These are phyloP conservation scores for Amphirosellinia nigrospora DNA, from an alignment of 495 filamentous ascomycete species.

Conservation along the genomic window DNA sequence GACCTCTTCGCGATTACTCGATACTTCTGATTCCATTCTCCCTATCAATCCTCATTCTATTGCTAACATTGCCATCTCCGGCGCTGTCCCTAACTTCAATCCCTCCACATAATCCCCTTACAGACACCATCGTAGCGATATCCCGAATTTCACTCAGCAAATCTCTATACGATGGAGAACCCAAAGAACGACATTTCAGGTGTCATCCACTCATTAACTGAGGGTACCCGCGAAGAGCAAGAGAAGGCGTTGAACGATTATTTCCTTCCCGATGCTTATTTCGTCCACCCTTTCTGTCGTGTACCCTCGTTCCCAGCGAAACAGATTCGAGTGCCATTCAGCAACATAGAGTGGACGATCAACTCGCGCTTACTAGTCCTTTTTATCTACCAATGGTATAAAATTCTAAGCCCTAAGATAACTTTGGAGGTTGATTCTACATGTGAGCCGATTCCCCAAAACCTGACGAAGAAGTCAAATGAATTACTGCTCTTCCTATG, in stretches of 20 bases:
- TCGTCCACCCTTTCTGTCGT: constrained; percentile 82
- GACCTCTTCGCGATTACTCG: neutral
- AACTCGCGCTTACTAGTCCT: constrained; percentile 66
- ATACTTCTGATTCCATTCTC: neutral
- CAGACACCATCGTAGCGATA: neutral
- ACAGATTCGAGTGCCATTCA: constrained; percentile 14
- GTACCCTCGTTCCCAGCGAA: constrained; percentile 62
- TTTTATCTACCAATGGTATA: constrained; percentile 85
- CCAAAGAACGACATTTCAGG: constrained; percentile 51
- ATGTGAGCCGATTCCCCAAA: constrained; percentile 51
- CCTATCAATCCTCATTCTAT: neutral
- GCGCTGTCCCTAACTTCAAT: neutral
- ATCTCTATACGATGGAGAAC: constrained; percentile 29
- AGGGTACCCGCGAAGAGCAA: constrained; percentile 68
- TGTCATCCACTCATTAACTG: constrained; percentile 70
- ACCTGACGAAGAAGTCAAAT: neutral
- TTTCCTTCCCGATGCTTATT: constrained; percentile 72
- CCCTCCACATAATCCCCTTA: neutral
- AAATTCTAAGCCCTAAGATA: constrained; percentile 79
- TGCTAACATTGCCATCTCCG: neutral
- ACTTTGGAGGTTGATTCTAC: constrained; percentile 70
- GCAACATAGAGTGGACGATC: constrained; percentile 32
- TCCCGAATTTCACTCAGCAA: neutral
- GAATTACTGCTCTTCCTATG: neutral
- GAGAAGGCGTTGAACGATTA: constrained; percentile 66